Conservation (phyloP, 768 basidiomycete species). For the Tricholoma flavovirens region DNA sequence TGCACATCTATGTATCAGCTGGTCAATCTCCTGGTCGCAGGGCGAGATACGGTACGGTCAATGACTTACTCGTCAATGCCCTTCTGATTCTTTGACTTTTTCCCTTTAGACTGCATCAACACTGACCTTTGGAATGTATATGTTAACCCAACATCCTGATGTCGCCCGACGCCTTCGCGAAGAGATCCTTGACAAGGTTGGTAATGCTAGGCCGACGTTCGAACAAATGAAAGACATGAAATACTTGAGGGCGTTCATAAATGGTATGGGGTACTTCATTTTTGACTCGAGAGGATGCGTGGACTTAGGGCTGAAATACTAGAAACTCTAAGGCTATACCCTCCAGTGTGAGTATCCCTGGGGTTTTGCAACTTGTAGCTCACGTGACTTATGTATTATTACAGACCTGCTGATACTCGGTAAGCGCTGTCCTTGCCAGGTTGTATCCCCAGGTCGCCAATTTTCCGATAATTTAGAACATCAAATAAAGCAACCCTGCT, state of each 20-base stretch:
- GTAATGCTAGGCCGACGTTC: conserved; percentile 41
- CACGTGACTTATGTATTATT: too few relatives aligned
- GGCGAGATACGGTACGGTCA: conserved; percentile 38
- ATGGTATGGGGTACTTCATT: conserved; percentile 27
- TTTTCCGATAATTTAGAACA: not conserved
- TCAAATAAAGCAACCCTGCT: not conserved
- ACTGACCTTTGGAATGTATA: conserved; percentile 50
- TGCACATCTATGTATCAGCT: conserved; percentile 8
- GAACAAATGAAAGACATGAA: conserved; percentile 55
- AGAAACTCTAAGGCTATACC: conserved; percentile 53
- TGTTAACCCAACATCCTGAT: conserved; percentile 47
- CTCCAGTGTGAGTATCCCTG: conserved; percentile 35
- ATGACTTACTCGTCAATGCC: not conserved
- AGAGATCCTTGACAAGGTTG: conserved; percentile 47
- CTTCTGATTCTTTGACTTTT: not conserved
- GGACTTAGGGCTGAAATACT: not conserved
- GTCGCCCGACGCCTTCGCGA: conserved; percentile 40
- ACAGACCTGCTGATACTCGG: too few relatives aligned
- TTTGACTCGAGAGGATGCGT: not conserved
- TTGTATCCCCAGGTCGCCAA: too few relatives aligned
- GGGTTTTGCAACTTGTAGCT: too few relatives aligned
- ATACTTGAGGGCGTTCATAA: conserved; percentile 52
- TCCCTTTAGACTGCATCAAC: conserved; percentile 38
- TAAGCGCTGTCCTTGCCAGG: too few relatives aligned
- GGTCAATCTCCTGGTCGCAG: conserved; percentile 39